Evolutionary conservation across 208 protist species (phyloP), one percentile per base, ranked within the genome.

Genomic region (Leishmania gerbilli): DNA sequence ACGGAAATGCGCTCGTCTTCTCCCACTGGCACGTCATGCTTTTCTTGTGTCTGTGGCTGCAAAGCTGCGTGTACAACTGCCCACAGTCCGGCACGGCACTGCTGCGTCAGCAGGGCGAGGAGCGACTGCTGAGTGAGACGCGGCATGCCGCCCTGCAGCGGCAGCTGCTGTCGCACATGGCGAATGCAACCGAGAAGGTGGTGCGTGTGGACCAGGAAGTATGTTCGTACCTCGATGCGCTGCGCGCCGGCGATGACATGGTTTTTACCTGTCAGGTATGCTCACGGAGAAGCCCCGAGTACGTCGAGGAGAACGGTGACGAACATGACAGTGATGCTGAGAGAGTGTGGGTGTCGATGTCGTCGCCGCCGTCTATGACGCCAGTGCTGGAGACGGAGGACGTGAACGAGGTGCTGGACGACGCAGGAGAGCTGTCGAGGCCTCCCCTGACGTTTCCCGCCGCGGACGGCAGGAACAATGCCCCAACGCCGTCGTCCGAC

Each of bases 51-150:
- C 60, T 88, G 1, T 84, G 79, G 81, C 21, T 88, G 65, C 84
- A 90, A 78, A 77, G 62, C n/a, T 77, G 84, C 62, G 56, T 84
- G 45, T 85, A 85, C 72, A 83, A 79, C 65, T 79, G 84, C 67
- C 83, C 84, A 13, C 80, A 82, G 75, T 90, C 34, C 53, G 74
- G 78, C 1, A 49, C 69, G 34, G 62, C 78, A n/a, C 68, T 90
- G 74, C 82, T 82, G 51, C 79, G 77, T 19, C 79, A 84, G 51
- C 82, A 85, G 71, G 77, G 76, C 51, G 58, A 83, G 7, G 81
- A 84, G 65, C 47, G 80, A 42, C 79, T 60, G 65, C 80, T 75
- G 7, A 62, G 77, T 4, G 83, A 77, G 64, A 3, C 15, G 72
- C 82, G 82, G 1, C 82, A 85, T 62, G 45, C 51, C 11, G 77